These are phyloP conservation scores for Neurospora sp. DNA, from an alignment of 495 filamentous ascomycete species.

Conservation along the genomic window DNA sequence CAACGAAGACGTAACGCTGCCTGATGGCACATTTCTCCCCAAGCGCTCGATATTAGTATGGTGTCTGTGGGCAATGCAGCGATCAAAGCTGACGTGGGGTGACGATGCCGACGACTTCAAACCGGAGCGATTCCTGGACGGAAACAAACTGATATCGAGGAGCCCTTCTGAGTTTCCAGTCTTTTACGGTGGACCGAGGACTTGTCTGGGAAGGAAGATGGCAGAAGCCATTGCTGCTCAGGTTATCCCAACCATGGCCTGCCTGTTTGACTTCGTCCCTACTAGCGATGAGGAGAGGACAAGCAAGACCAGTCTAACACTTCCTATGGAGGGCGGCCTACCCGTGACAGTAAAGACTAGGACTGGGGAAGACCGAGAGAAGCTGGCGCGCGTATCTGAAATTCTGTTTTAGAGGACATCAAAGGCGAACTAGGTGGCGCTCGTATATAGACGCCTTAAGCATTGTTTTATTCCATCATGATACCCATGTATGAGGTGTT, in stretches of 20 bases:
- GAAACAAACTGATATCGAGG: conserved; percentile 27
- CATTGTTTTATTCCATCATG: neutral
- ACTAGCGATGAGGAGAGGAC: conserved; percentile 33
- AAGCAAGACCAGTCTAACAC: conserved; percentile 47
- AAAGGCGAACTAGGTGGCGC: neutral
- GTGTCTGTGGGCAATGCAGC: conserved; percentile 52
- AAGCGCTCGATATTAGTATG: conserved; percentile 42
- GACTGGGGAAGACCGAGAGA: neutral
- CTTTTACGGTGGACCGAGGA: conserved; percentile 49
- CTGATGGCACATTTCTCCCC: conserved; percentile 48
- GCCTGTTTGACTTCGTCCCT: conserved; percentile 38
- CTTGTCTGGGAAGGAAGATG: conserved; percentile 51
- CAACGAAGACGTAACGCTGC: conserved; percentile 38
- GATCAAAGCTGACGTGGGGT: conserved; percentile 45
- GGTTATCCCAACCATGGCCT: conserved; percentile 38
- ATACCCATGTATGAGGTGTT: neutral
- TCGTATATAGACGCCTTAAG: neutral
- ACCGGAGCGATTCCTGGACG: conserved; percentile 42
- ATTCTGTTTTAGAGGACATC: neutral
- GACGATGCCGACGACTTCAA: conserved; percentile 42
- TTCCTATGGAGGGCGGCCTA: conserved; percentile 52
- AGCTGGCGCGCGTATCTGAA: too few species aligned
- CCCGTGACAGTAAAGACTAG: conserved; percentile 30
- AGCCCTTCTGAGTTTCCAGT: conserved; percentile 48
- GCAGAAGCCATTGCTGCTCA: conserved; percentile 45